Evolutionary conservation across 441 rosid species (phyloP).

Genomic region (Hypseocharis bilobata): DNA sequence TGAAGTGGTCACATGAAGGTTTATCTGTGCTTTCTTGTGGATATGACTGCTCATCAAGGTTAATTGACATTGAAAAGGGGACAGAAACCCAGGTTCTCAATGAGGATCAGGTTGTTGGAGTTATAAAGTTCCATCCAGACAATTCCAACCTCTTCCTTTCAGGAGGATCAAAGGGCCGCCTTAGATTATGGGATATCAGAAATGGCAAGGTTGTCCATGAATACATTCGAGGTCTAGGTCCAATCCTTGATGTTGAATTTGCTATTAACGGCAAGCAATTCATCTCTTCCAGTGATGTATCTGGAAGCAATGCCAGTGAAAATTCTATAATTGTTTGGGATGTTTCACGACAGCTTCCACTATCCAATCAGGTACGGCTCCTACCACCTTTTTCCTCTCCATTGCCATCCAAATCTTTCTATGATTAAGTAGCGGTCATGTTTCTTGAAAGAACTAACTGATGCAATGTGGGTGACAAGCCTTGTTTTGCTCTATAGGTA

Average conservation of each 20-base stretch:
- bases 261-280: conserved; percentile 51
- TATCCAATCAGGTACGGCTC: conserved; percentile 69
- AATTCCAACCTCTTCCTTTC: conserved; percentile 60
- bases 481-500: too few species aligned
- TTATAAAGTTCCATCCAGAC: conserved; percentile 53
- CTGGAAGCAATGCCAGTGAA: conserved; percentile 61
- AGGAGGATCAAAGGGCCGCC: conserved; percentile 63
- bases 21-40: conserved; percentile 62
- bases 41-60: conserved; percentile 57
- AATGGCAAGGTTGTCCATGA: conserved; percentile 45
- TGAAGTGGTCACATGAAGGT: conserved; percentile 57
- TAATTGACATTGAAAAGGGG: conserved; percentile 66
- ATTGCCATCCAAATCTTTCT: neutral
- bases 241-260: conserved; percentile 78
- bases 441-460: too few species aligned
- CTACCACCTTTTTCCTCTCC: conserved; percentile 9
- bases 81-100: conserved; percentile 43
- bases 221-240: conserved; percentile 48
- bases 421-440: neutral
- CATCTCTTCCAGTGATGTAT: conserved; percentile 73
- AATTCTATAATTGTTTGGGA: conserved; percentile 81
- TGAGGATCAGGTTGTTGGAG: conserved; percentile 67
- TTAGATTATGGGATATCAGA: conserved; percentile 74
- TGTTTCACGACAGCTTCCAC: conserved; percentile 52
- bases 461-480: neutral